phyloP scores from a whole-genome alignment of 768 basidiomycete genomes.

The Peribolospora baueri region DNA sequence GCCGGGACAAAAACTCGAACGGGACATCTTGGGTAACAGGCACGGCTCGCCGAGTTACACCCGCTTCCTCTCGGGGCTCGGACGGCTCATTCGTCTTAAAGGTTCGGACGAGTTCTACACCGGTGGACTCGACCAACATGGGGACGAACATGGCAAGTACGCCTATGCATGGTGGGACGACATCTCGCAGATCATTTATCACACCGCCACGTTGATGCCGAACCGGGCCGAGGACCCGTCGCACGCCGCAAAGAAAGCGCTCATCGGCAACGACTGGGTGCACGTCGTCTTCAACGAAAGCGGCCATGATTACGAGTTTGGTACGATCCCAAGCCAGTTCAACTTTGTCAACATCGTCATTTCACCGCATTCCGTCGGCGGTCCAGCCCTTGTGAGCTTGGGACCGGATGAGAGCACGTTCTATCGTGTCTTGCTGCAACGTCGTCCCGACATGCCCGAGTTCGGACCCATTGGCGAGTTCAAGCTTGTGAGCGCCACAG shows the following conservation, averaged over 20 bases:
- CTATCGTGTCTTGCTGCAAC: constrained; percentile 81
- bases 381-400: constrained; percentile 62
- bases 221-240: constrained; percentile 37
- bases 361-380: constrained; percentile 67
- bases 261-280: constrained; percentile 91
- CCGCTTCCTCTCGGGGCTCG: constrained; percentile 72
- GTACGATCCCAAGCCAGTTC: constrained; percentile 77
- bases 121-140: constrained; percentile 53
- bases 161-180: constrained; percentile 99
- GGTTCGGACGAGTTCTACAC: constrained; percentile 65
- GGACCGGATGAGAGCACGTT: constrained; percentile 58
- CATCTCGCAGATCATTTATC: constrained; percentile 79
- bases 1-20: constrained; percentile 61
- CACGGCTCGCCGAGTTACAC: constrained; percentile 90
- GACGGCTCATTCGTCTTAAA: constrained; percentile 60
- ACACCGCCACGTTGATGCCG: constrained; percentile 95
- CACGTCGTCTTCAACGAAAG: constrained; percentile 97
- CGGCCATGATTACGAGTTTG: constrained; percentile 57
- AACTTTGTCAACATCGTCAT: constrained; percentile 95
- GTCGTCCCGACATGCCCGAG: constrained; percentile 71
- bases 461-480: constrained; percentile 79
- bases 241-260: constrained; percentile 66
- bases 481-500: constrained; percentile 76
- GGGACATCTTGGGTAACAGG: constrained; percentile 64
- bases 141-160: constrained; percentile 75